These are phyloP conservation scores for Backusella liffmaniae DNA, from an alignment of 192 early-diverging fungal genomes.

Conservation along the genomic window DNA sequence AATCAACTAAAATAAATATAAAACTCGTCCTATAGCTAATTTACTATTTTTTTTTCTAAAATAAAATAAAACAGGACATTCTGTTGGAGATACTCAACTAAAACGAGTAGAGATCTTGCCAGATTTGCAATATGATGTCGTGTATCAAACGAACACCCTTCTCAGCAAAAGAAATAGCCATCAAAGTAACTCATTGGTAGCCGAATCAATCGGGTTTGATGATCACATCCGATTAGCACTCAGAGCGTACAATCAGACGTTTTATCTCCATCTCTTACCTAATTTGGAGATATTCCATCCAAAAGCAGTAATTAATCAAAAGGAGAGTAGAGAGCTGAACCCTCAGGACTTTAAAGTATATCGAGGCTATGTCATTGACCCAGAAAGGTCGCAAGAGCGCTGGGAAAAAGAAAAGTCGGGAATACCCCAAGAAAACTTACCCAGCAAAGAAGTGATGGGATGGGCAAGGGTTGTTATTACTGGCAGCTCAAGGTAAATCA, in stretches of 20 bases:
- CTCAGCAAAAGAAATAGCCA: slow-evolving; percentile 2
- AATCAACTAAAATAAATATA: not conserved
- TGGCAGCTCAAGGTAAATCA: slow-evolving; percentile 27
- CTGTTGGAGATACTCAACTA: not conserved
- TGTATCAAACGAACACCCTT: slow-evolving; percentile 8
- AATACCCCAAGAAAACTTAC: slow-evolving; percentile 36
- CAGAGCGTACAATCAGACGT: slow-evolving; percentile 63
- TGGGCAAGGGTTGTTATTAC: slow-evolving; percentile 51
- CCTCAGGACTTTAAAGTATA: slow-evolving; percentile 52
- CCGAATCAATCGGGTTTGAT: slow-evolving; percentile 23
- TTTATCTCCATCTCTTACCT: slow-evolving; percentile 62
- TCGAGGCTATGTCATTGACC: slow-evolving; percentile 47
- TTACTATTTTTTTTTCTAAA: not conserved
- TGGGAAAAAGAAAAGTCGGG: slow-evolving; percentile 8
- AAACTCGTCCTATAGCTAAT: not conserved
- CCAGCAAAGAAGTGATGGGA: slow-evolving; percentile 41
- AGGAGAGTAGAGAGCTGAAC: slow-evolving; percentile 22
- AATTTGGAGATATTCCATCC: slow-evolving; percentile 73
- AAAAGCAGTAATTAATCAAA: slow-evolving; percentile 40
- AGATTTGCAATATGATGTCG: slow-evolving; percentile 9
- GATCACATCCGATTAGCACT: slow-evolving; percentile 59
- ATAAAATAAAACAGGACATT: not conserved
- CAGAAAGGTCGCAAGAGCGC: slow-evolving; percentile 15
- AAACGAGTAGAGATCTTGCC: slow-evolving; percentile 4
- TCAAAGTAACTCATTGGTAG: not conserved